A percentile compares a stretch with the other conserved stretches of the same genome.
phyloP scores from a whole-genome alignment of 345 rosid genomes.

The Hevea brasiliensis region DNA sequence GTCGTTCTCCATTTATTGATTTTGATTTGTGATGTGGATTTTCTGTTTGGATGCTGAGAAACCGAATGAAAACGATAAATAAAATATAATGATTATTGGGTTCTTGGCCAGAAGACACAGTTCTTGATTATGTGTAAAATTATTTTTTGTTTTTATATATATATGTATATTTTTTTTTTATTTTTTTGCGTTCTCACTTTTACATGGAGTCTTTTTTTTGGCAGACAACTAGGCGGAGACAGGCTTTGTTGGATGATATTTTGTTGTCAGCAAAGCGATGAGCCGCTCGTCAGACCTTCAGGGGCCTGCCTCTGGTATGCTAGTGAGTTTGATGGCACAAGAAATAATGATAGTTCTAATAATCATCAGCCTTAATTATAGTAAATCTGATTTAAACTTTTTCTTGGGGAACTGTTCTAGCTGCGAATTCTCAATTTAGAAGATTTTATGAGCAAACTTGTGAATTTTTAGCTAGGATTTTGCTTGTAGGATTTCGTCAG shows the following conservation, averaged over 20 bases:
- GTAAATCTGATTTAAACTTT: no score
- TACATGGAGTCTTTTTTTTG: conserved; percentile 9
- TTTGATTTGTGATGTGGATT: not conserved
- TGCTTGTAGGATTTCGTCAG: no score
- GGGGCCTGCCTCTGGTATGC: conserved; percentile 53
- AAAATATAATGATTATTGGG: no score
- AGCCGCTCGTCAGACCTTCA: conserved; percentile 46
- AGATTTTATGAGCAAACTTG: no score
- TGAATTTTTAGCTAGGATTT: no score
- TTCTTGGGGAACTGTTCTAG: no score
- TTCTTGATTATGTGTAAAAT: no score
- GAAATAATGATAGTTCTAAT: no score
- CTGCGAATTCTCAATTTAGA: no score
- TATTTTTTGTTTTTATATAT: no score
- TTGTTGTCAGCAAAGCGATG: conserved; percentile 51
- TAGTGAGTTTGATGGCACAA: not conserved
- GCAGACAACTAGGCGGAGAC: conserved; percentile 16
- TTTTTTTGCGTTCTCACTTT: not conserved
- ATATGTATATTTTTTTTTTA: no score
- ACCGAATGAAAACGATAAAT: not conserved
- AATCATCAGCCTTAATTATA: no score
- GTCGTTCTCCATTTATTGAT: not conserved
- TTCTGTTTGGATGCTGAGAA: not conserved
- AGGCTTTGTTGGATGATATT: conserved; percentile 45
- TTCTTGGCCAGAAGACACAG: not conserved